Base-by-base conservation (phyloP, 2,329 filamentous ascomycete species). In the Pestalotiopsis sp. region DNA sequence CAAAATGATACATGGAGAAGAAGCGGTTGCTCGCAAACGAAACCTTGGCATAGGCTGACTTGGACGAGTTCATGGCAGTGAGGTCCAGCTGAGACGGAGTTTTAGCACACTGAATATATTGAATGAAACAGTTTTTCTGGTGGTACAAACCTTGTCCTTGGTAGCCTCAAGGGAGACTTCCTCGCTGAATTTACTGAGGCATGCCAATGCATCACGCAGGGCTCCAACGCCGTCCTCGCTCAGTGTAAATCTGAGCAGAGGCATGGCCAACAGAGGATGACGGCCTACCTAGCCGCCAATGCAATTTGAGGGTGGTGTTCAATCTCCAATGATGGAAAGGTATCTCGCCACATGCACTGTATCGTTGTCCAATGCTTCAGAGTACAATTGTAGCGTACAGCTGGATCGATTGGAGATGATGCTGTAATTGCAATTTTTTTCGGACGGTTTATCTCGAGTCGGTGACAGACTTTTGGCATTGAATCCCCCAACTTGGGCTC, bases 111-210 rank as follows among this genome's bases (percentile, higher is more conserved):
- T 38, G 35, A 30, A 48, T 30, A 10, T 4, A 61, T 3, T n/a
- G 38, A n/a, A 20, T 30, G 1, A 39, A 30, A 61, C 30, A 61
- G 9, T 4, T 13, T 35, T 35, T 67, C 68, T 40, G 70, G 68
- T 30, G 40, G 24, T 7, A 71, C 77, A 66, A 79, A 92, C 91
- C 77, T 86, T 88, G 73, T 93, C 90, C 70, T 85, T 87, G 72
- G 86, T 85, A 40, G 91, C 91, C 78, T 94, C 92, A 55, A 95
- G 84, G 30, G 89, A 92, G 22, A 95, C 92, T 59, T 91, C 88
- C 73, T 95, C 92, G 77, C 90, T 92, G 81, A 95, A 94, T 78
- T 93, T 94, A 75, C 88, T 87, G 30, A 95, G 84, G 77, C 92
- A 95, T 24, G 89, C 83, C 67, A 95, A 85, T 26, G 89, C 86